These are phyloP conservation scores for Fraxinus sp. DNA, from an alignment of 305 asterid genomes.

Conservation along the genomic window DNA sequence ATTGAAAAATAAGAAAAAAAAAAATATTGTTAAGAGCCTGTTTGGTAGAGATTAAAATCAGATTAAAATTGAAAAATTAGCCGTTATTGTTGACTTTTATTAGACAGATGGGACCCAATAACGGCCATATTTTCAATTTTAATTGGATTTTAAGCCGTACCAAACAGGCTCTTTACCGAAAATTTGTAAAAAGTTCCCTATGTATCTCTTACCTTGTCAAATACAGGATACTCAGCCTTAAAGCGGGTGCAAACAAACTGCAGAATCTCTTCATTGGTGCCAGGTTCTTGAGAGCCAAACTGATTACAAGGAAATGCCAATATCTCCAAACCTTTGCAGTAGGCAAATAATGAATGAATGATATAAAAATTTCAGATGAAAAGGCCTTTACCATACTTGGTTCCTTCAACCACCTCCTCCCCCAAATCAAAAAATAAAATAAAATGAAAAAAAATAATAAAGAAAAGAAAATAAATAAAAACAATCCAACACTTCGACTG, in stretches of 20 bases:
- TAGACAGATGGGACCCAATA: no score
- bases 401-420: neutral
- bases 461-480: neutral
- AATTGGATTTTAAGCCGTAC: no score
- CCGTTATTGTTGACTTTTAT: no score
- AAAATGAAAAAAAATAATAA: neutral
- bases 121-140: no score
- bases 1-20: no score
- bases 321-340: constrained; percentile 71
- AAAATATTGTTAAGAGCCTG: no score
- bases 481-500: neutral
- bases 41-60: no score
- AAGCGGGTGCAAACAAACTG: constrained; percentile 84
- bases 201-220: constrained; percentile 58
- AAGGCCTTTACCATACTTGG: neutral
- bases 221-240: constrained; percentile 88
- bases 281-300: constrained; percentile 95
- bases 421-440: neutral
- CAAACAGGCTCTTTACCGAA: no score
- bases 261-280: constrained; percentile 75
- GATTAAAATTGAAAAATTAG: no score
- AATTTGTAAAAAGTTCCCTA: neutral
- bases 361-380: neutral
- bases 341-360: neutral
- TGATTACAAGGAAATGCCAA: constrained; percentile 97